A percentile compares a stretch with the other conserved stretches of the same genome.
Evolutionary conservation across 176 grass and related monocot species (phyloP).

Genomic region (Bromus sterilis): DNA sequence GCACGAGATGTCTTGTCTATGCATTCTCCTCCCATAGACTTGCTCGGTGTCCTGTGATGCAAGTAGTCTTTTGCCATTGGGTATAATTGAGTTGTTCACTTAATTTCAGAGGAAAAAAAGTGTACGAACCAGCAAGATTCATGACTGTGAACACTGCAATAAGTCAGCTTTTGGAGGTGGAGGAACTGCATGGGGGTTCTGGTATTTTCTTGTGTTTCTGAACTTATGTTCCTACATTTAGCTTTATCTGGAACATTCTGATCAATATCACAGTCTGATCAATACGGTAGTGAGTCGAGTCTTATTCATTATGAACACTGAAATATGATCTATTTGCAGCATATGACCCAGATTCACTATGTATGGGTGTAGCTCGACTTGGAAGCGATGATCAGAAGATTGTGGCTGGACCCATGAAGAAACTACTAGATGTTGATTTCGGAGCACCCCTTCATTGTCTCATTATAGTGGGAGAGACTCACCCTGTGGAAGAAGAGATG

Average conservation of each 20-base stretch:
- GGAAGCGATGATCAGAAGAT: slow-evolving; percentile 85
- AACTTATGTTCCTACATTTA: not conserved
- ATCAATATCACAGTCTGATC: not conserved
- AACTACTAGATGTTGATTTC: slow-evolving; percentile 71
- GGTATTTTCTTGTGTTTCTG: slow-evolving; percentile 26
- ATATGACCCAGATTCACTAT: slow-evolving; percentile 51
- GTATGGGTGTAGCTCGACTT: slow-evolving; percentile 82
- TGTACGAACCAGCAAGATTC: slow-evolving; percentile 85
- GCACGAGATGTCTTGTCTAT: not conserved
- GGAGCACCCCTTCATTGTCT: slow-evolving; percentile 88
- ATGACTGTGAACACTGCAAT: slow-evolving; percentile 92
- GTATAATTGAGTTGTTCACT: slow-evolving; percentile 12
- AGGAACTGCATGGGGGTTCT: slow-evolving; percentile 38
- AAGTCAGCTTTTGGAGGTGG: slow-evolving; percentile 88
- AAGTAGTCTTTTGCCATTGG: not conserved
- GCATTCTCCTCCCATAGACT: not conserved
- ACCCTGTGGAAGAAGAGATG: slow-evolving; percentile 93
- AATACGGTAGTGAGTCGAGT: too few relatives aligned
- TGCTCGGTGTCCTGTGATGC: not conserved
- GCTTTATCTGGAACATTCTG: not conserved
- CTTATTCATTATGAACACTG: not conserved
- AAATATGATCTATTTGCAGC: slow-evolving; percentile 35
- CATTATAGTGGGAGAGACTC: slow-evolving; percentile 76
- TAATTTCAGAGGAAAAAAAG: slow-evolving; percentile 87
- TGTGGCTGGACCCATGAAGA: slow-evolving; percentile 65